Base-by-base conservation (phyloP, 2,329 filamentous ascomycete genomes). In the Monilinia fructicola region DNA sequence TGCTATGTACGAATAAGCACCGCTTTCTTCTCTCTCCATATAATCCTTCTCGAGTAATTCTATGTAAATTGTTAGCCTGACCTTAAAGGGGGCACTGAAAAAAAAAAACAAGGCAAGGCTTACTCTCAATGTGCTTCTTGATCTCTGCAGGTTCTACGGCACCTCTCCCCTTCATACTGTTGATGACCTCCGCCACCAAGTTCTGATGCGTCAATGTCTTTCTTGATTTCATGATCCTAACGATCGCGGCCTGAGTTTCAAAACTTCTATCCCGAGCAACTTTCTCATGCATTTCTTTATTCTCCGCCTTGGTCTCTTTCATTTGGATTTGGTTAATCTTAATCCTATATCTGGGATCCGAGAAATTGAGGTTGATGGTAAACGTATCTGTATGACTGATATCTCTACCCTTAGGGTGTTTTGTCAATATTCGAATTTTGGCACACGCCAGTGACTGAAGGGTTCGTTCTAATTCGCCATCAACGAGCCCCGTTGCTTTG, bases 311-410 rank as follows among this genome's bases (percentile, higher is more conserved):
- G 0, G 95, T 98, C 80, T 99, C 95, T 79, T 95, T 96, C 61
- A 97, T 85, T 79, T 99, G 95, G 73, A 99, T 95, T 79, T 97
- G 94, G 80, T 98, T 99, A 82, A 99, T 97, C 82, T 99, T 99
- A 80, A 99, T 89, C 66, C 93, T 88, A 78, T 91, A 90, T 78
- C 95, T 96, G 26, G 88, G 84, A 75, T 97, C 90, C 2, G 81
- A 81, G 78, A 99, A 99, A 21, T 77, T 77, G 54, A 84, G 78
- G 79, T 97, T 97, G 74, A 96, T 88, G 0, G 86, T 87, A 74
- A 99, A 99, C 0, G 88, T 91, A 78, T 99, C 96, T 0, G 86
- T 91, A 0, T 82, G 75, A 67, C 85, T 84, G 71, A 99, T 87
- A 0, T 99, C 93, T 65, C 89, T 87, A 63, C 91, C 90, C 78